Conservation (phyloP, 768 basidiomycete genomes). For the Lyophyllum shimeji region DNA sequence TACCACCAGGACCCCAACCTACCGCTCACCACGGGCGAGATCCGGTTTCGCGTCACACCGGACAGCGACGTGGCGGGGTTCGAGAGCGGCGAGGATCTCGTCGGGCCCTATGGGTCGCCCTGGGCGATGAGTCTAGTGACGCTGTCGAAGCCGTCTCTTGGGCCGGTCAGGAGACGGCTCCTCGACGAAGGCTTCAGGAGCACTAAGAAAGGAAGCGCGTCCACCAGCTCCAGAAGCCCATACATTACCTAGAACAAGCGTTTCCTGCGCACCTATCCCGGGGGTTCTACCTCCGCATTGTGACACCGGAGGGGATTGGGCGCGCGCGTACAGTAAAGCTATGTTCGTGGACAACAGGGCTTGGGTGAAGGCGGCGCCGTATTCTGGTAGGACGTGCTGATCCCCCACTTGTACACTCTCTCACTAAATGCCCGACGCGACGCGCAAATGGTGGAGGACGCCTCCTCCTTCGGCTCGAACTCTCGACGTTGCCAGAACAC, state of each 20-base stretch:
- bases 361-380: not conserved
- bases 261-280: not conserved
- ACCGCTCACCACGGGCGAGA: not conserved
- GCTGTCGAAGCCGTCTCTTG: not conserved
- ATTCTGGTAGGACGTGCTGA: conserved; percentile 5
- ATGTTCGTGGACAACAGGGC: not conserved
- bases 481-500: conserved; percentile 18
- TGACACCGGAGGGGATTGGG: not conserved
- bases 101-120: not conserved
- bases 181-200: not conserved
- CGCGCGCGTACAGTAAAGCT: not conserved
- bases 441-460: not conserved
- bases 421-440: not conserved
- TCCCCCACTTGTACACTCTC: too few relatives aligned
- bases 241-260: conserved; percentile 6
- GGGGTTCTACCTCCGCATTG: not conserved
- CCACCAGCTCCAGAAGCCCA: not conserved
- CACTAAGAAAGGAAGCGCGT: not conserved
- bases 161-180: not conserved
- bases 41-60: conserved; percentile 7
- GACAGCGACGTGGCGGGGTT: not conserved
- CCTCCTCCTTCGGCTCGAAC: conserved; percentile 7
- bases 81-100: not conserved
- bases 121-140: not conserved
- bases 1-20: conserved; percentile 1